Evolutionary conservation across 1,284 basidiomycete species (phyloP), one percentile per base, ranked within the genome.

Genomic region (Pseudozyma hubeiensis): DNA sequence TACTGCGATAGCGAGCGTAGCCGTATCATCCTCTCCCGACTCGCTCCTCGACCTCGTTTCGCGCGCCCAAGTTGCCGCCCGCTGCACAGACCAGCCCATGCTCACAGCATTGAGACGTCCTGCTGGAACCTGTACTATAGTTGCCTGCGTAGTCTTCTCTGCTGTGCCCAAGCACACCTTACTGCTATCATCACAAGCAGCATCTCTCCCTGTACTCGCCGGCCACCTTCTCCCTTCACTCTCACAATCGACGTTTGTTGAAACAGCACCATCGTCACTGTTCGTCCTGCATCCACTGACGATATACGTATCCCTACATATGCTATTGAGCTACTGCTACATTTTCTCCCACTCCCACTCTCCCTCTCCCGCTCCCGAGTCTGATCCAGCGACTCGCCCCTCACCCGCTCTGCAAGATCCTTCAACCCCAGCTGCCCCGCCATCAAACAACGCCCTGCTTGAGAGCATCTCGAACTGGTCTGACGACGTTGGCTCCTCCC

Each of bases 301-400:
- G 24, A 24, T 47, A 33, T 16, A 47, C 14, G 29, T 31, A n/a
- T 40, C 35, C 10, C 4, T 34, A 37, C 64, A 45, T 48, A 68
- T 68, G 65, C 65, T 58, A 37, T 63, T 55, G 59, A 68, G 59
- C 65, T 62, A 63, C 43, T 59, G 47, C 40, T 63, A 58, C 43
- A 54, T 54, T 14, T 68, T 54, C 65, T 60, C 55, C 34, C 58
- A 65, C 65, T 60, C 55, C 34, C 58, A 65, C 40, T 55, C 63
- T n/a, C 59, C 63, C 11, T n/a, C 44, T 29, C 39, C 55, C 31
- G 31, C 64, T 13, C 7, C 40, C 41, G 57, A 63, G 24, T 10
- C 29, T 29, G 16, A 44, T 4, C 31, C 43, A n/a, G 29, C 53
- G 10, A 39, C 49, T 8, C 33, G 31, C 41, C 46, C 10, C 17